These are phyloP conservation scores for Wallacemonas sp. DNA, from an alignment of 208 protist genomes.

Conservation along the genomic window DNA sequence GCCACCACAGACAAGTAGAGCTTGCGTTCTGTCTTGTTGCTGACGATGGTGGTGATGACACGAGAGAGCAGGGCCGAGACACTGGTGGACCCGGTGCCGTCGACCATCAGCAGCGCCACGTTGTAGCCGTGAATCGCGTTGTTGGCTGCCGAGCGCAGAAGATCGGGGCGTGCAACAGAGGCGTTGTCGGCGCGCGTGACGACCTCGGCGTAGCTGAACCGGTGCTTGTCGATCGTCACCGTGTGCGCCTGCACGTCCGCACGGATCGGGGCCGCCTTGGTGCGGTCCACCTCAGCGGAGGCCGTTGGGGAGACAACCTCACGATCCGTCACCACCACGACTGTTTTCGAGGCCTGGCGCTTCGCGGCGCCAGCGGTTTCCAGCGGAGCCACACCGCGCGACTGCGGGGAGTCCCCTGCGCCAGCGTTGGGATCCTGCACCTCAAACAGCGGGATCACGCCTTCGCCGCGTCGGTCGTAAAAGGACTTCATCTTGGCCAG, in stretches of 20 bases:
- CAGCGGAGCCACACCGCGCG: background rate
- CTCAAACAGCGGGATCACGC: slow-evolving; percentile 2
- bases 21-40: slow-evolving; percentile 13
- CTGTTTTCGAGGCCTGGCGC: slow-evolving; percentile 4
- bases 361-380: background rate
- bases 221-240: background rate
- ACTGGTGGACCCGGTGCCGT: slow-evolving; percentile 20
- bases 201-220: slow-evolving; percentile 30
- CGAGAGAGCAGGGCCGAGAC: slow-evolving; percentile 23
- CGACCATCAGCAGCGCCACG: slow-evolving; percentile 24
- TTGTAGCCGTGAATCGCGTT: slow-evolving; percentile 32
- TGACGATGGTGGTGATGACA: slow-evolving; percentile 22
- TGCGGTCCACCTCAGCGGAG: background rate
- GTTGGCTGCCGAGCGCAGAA: slow-evolving; percentile 20
- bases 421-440: background rate
- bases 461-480: background rate
- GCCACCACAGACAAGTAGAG: slow-evolving; percentile 22
- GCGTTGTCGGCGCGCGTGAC: slow-evolving; percentile 25
- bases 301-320: slow-evolving; percentile 17
- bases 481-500: slow-evolving; percentile 3
- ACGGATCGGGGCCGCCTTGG: slow-evolving; percentile 1
- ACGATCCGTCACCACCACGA: slow-evolving; percentile 10
- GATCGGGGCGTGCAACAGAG: slow-evolving; percentile 21
- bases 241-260: slow-evolving; percentile 20
- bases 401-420: background rate